Conservation (phyloP, 495 filamentous ascomycete genomes). For the Rusavskia elegans region DNA sequence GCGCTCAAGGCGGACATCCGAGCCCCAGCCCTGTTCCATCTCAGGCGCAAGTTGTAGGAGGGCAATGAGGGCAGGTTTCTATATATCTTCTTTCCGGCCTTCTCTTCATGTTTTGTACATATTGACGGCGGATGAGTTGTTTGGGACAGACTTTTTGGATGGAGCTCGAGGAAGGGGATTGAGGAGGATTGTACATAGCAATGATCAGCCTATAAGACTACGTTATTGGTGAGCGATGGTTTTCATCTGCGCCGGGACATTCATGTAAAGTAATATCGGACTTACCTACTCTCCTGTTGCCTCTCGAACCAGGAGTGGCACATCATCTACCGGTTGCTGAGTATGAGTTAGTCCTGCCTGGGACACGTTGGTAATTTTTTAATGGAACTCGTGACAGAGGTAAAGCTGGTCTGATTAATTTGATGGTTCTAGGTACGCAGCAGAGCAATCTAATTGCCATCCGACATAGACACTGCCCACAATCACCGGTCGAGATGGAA, state of each 20-base stretch:
- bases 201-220: not conserved
- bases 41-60: conserved; percentile 23
- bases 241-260: not conserved
- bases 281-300: not conserved
- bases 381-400: no score
- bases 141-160: no score
- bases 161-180: not conserved
- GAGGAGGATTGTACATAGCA: not conserved
- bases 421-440: no score
- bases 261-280: not conserved
- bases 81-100: not conserved
- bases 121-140: not conserved
- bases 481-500: no score
- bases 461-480: no score
- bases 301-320: no score
- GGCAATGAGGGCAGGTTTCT: not conserved
- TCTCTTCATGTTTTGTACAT: not conserved
- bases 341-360: no score
- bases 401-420: no score
- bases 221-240: not conserved
- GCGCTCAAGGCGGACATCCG: conserved; percentile 11
- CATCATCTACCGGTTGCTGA: no score
- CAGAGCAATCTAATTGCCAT: no score
- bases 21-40: conserved; percentile 19
- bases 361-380: no score